A percentile compares a stretch with the other conserved stretches of the same genome.
phyloP scores from a whole-genome alignment of 768 basidiomycete species.

The Kwoniella heveanensis region DNA sequence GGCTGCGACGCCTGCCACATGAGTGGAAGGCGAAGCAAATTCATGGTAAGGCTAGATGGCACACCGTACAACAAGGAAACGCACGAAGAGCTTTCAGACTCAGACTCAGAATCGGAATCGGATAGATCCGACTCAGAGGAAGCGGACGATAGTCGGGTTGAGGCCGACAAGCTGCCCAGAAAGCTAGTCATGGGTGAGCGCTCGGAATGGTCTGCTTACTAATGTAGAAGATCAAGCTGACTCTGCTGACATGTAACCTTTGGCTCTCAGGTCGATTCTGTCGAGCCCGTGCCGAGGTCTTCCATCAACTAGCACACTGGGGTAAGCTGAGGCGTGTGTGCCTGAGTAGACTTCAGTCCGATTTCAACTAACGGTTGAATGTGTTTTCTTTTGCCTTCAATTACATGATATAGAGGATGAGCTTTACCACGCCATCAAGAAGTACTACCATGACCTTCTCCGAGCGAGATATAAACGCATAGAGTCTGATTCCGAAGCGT shows the following conservation, averaged over 20 bases:
- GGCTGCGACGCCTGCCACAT: slow-evolving; percentile 83
- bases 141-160: not conserved
- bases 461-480: slow-evolving; percentile 51
- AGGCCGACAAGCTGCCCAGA: slow-evolving; percentile 11
- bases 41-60: slow-evolving; percentile 67
- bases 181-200: slow-evolving; percentile 38
- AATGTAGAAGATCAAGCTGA: too few relatives aligned
- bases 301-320: slow-evolving; percentile 52
- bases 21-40: slow-evolving; percentile 68
- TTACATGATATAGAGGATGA: slow-evolving; percentile 28
- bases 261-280: slow-evolving; percentile 38
- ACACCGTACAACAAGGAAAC: slow-evolving; percentile 70
- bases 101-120: slow-evolving; percentile 60
- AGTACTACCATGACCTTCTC: slow-evolving; percentile 44
- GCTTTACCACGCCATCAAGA: slow-evolving; percentile 36
- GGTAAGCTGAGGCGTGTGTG: slow-evolving; percentile 59
- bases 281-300: slow-evolving; percentile 39
- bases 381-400: not conserved
- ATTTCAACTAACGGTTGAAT: not conserved
- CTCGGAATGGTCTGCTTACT: too few relatives aligned
- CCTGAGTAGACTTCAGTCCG: too few relatives aligned
- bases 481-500: slow-evolving; percentile 47
- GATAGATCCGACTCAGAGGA: not conserved
- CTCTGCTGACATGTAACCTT: not conserved
- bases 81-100: slow-evolving; percentile 59